These are phyloP conservation scores for Zanthoxylum bungeanum DNA, from an alignment of 345 rosid species.

Conservation along the genomic window DNA sequence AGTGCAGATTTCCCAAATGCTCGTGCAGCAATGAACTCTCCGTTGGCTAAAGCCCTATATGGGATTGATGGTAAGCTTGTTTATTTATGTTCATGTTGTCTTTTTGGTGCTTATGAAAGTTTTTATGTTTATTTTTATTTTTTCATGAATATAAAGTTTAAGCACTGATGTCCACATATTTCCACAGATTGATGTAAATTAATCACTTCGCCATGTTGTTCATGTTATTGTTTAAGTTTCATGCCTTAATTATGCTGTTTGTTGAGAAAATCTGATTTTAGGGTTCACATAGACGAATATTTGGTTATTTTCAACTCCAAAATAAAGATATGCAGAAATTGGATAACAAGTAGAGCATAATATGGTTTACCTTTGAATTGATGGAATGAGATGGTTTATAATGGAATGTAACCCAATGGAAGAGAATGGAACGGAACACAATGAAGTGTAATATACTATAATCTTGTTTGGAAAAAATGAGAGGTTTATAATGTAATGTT, in stretches of 20 bases:
- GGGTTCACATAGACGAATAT: not conserved
- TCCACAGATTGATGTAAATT: not conserved
- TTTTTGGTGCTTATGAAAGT: not conserved
- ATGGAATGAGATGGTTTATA: too few species aligned
- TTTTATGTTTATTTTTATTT: too few species aligned
- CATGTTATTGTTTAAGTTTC: not conserved
- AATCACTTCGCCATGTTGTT: too few species aligned
- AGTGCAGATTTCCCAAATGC: constrained; percentile 89
- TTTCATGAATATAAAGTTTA: not conserved
- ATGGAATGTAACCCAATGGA: too few species aligned
- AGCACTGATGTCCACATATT: not conserved
- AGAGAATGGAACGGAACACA: too few species aligned
- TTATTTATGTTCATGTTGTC: not conserved
- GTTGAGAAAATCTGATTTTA: not conserved
- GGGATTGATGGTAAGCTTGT: constrained; percentile 63
- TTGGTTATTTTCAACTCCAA: too few species aligned
- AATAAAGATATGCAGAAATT: too few species aligned
- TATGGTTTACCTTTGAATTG: not conserved
- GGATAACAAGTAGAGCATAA: not conserved
- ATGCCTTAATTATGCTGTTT: not conserved
- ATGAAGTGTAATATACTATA: too few species aligned
- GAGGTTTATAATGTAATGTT: too few species aligned
- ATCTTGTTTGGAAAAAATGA: too few species aligned
- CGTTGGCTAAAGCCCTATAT: constrained; percentile 72
- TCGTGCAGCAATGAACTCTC: constrained; percentile 71